Percentiles rank a stretch among this genome's conserved stretches.
These are phyloP conservation scores for Dendrobium huoshanense DNA, from an alignment of 106 monocot species.

Conservation along the genomic window DNA sequence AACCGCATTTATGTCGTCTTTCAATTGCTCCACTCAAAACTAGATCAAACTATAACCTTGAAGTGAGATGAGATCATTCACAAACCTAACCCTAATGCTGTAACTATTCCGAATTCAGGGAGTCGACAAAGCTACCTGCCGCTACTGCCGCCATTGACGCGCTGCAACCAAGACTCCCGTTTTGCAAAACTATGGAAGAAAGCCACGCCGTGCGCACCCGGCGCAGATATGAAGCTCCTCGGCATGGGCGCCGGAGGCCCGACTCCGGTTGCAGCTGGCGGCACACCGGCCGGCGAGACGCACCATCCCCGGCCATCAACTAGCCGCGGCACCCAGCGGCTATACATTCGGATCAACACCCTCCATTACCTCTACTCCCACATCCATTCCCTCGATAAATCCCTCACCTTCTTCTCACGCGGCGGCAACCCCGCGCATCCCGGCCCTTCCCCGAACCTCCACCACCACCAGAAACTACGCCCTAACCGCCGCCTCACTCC, in stretches of 20 bases:
- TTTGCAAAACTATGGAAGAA: constrained; percentile 68
- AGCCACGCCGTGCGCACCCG: constrained; percentile 47
- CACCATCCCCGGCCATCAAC: constrained; percentile 52
- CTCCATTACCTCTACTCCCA: constrained; percentile 51
- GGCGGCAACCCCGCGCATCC: neutral
- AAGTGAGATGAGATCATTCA: too few relatives aligned
- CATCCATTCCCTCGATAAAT: constrained; percentile 52
- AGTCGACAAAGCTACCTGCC: constrained; percentile 75
- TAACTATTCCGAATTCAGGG: constrained; percentile 25
- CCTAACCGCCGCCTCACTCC: constrained; percentile 28
- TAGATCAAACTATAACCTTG: too few relatives aligned
- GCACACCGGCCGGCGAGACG: neutral
- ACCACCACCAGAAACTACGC: neutral
- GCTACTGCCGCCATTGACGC: constrained; percentile 60
- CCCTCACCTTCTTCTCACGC: constrained; percentile 42
- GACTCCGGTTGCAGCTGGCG: neutral
- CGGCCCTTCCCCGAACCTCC: neutral
- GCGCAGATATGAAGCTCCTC: neutral
- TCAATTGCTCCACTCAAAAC: too few relatives aligned
- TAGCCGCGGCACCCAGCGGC: constrained; percentile 63
- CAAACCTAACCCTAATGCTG: too few relatives aligned
- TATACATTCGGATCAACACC: constrained; percentile 74
- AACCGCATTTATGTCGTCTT: too few relatives aligned
- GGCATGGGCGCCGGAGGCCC: neutral
- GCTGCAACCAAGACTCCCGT: constrained; percentile 88